These are phyloP conservation scores for Alternaria novae-zelandiae DNA, from an alignment of 2,329 filamentous ascomycete genomes.

Conservation along the genomic window DNA sequence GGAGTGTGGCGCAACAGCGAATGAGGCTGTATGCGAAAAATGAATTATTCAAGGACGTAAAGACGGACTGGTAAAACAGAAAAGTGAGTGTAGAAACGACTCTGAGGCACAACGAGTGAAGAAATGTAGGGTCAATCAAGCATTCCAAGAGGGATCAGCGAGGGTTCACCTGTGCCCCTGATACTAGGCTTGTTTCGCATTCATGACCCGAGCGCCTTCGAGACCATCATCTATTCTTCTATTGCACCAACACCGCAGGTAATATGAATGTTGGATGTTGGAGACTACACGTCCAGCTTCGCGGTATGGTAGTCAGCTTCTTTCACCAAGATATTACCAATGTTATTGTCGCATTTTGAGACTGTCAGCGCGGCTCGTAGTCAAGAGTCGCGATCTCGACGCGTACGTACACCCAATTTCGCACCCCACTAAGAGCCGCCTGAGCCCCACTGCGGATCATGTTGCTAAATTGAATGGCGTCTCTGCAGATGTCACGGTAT, in stretches of 20 bases:
- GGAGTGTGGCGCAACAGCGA: slow-evolving; percentile 35
- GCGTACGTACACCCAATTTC: slow-evolving; percentile 28
- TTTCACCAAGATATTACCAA: background rate
- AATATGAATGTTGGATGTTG: background rate
- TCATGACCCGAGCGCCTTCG: slow-evolving; percentile 8
- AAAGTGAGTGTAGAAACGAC: slow-evolving; percentile 37
- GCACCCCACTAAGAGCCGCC: slow-evolving; percentile 17
- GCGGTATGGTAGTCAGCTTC: background rate
- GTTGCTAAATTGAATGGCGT: slow-evolving; percentile 21
- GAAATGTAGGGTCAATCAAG: slow-evolving; percentile 33
- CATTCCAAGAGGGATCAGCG: slow-evolving; percentile 32
- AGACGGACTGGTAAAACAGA: slow-evolving; percentile 41
- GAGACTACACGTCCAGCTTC: background rate
- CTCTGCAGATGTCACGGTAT: slow-evolving; percentile 14
- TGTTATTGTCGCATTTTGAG: background rate
- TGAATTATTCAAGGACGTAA: slow-evolving; percentile 31
- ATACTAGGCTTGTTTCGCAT: slow-evolving; percentile 34
- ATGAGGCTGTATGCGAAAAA: slow-evolving; percentile 24
- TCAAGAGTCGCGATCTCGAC: slow-evolving; percentile 8
- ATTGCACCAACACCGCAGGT: background rate
- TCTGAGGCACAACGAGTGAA: slow-evolving; percentile 43
- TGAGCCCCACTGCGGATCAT: slow-evolving; percentile 20
- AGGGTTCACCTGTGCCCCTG: slow-evolving; percentile 30
- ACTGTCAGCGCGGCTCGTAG: background rate
- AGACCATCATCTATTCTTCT: background rate